Evolutionary conservation across 1,284 basidiomycete genomes (phyloP).

Genomic region (Golubevia pallescens): DNA sequence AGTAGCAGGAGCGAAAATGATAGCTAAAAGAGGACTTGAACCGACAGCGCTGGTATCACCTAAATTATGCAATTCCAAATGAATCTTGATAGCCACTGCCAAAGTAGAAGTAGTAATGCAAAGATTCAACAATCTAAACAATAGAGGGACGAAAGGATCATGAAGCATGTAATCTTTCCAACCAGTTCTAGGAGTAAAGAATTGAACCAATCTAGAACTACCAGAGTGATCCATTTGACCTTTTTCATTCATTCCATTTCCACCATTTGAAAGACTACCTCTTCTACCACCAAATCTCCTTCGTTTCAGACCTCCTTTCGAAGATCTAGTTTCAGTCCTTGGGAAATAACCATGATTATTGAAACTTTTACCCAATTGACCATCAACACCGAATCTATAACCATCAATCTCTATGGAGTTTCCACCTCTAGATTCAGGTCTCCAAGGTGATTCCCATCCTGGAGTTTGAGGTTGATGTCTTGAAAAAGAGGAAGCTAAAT

Average conservation of each 20-base stretch:
- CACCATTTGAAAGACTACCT: neutral
- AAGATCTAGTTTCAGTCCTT: conserved; percentile 28
- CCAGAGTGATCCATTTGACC: too few species aligned
- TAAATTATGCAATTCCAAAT: conserved; percentile 70
- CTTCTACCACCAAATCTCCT: conserved; percentile 18
- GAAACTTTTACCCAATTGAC: neutral
- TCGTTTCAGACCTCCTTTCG: conserved; percentile 14
- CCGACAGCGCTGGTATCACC: conserved; percentile 76
- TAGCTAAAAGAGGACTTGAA: conserved; percentile 79
- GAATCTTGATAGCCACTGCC: conserved; percentile 79
- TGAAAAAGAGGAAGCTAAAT: conserved; percentile 18
- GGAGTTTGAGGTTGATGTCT: conserved; percentile 50
- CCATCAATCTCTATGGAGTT: conserved; percentile 17
- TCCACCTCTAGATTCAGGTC: conserved; percentile 34
- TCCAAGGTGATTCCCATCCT: conserved; percentile 54
- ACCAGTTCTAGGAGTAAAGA: neutral
- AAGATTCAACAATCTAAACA: conserved; percentile 84
- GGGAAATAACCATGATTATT: conserved; percentile 30
- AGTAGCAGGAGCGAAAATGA: conserved; percentile 83
- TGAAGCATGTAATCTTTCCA: neutral
- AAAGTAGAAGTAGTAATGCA: conserved; percentile 80
- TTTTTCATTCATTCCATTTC: neutral
- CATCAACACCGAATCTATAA: conserved; percentile 18
- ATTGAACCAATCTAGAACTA: neutral
- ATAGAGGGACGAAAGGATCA: conserved; percentile 66